phyloP scores from a whole-genome alignment of 2,329 filamentous ascomycete genomes.

The Alternaria sp. region DNA sequence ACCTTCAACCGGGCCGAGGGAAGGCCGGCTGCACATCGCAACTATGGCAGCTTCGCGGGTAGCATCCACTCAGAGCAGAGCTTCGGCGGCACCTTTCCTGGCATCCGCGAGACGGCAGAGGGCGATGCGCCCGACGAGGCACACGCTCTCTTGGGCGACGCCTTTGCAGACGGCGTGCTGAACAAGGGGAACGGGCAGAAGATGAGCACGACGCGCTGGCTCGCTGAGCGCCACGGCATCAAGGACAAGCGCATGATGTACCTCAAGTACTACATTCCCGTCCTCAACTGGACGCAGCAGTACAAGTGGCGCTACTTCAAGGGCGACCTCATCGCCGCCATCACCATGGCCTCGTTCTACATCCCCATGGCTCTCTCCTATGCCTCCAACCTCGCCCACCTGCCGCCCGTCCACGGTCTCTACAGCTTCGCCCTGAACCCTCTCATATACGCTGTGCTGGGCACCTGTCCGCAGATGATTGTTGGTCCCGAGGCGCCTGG shows the following conservation, averaged over 20 bases:
- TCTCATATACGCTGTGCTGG: constrained; percentile 86
- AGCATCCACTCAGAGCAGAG: constrained; percentile 55
- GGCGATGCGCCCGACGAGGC: constrained; percentile 42
- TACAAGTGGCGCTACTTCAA: constrained; percentile 82
- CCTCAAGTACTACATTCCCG: constrained; percentile 89
- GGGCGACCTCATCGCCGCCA: constrained; percentile 84
- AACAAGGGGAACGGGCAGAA: constrained; percentile 58
- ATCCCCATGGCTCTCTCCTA: constrained; percentile 96
- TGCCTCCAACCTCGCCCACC: constrained; percentile 88
- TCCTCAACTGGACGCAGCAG: constrained; percentile 86
- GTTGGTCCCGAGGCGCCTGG: constrained; percentile 95
- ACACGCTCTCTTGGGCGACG: constrained; percentile 50
- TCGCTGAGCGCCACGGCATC: constrained; percentile 76
- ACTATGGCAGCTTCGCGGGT: constrained; percentile 61
- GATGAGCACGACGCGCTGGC: constrained; percentile 73
- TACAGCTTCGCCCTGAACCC: constrained; percentile 95
- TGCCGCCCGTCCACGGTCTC: constrained; percentile 90
- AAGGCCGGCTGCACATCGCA: constrained; percentile 60
- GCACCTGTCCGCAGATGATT: constrained; percentile 90
- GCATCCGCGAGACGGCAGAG: constrained; percentile 35
- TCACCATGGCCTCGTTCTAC: constrained; percentile 99
- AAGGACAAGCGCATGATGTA: constrained; percentile 78
- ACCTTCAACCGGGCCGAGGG: constrained; percentile 77
- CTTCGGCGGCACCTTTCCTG: constrained; percentile 47
- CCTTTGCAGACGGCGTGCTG: constrained; percentile 53